A percentile compares a stretch with the other conserved stretches of the same genome.
phyloP scores from a whole-genome alignment of 306 rosid species.

The Castanea crenata region DNA sequence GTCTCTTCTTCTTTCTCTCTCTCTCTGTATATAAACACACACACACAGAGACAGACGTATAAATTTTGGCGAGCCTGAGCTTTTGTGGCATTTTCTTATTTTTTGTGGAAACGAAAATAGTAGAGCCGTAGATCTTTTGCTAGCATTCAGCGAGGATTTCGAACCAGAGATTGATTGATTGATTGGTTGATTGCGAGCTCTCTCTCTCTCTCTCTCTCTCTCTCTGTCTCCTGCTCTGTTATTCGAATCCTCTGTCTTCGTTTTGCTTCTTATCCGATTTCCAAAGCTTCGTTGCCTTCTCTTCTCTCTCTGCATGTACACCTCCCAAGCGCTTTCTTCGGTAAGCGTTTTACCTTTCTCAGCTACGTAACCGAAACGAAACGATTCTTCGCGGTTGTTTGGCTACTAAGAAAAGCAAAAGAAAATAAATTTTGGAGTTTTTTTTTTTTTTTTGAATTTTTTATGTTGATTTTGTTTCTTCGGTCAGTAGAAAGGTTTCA shows the following conservation, averaged over 20 bases:
- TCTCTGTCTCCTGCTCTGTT: conserved; percentile 22
- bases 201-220: conserved; percentile 3
- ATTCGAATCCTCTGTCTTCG: conserved; percentile 20
- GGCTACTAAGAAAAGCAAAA: too few relatives aligned
- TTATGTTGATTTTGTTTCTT: too few relatives aligned
- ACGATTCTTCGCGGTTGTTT: too few relatives aligned
- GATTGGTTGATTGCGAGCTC: background rate
- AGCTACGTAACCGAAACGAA: too few relatives aligned
- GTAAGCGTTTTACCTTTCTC: conserved; percentile 34
- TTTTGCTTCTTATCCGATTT: background rate
- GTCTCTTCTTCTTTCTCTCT: too few relatives aligned
- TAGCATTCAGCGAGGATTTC: background rate
- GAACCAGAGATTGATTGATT: conserved; percentile 15
- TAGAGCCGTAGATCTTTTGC: background rate
- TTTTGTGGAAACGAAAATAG: too few relatives aligned
- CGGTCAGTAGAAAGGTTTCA: too few relatives aligned
- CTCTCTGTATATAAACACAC: too few relatives aligned
- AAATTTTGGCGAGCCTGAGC: too few relatives aligned
- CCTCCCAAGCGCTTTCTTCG: conserved; percentile 20
- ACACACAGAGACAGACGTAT: too few relatives aligned
- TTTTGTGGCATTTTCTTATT: too few relatives aligned
- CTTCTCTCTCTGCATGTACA: conserved; percentile 15
- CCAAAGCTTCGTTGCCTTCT: background rate
- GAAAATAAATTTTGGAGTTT: too few relatives aligned
- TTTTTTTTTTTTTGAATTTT: background rate